phyloP scores from a whole-genome alignment of 345 rosid genomes.

The Ricinus communis region DNA sequence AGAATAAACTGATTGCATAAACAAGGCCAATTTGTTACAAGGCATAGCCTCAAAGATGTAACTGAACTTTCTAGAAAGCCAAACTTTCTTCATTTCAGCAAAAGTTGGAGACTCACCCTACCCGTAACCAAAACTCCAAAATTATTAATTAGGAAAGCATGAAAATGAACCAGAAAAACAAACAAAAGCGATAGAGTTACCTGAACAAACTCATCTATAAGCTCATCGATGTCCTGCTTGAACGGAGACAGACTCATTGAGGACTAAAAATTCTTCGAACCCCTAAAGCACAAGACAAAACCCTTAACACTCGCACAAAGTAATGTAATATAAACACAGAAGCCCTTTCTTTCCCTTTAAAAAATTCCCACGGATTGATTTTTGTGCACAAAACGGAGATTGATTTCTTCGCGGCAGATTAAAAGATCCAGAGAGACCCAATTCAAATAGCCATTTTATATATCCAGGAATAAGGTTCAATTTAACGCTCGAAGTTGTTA shows the following conservation, averaged over 20 bases:
- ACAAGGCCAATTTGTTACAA: slow-evolving; percentile 44
- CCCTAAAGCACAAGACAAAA: too few relatives aligned
- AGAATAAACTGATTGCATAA: slow-evolving; percentile 71
- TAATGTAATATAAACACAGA: not conserved
- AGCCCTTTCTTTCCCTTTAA: too few relatives aligned
- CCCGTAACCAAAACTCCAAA: slow-evolving; percentile 7
- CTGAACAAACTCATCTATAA: slow-evolving; percentile 51
- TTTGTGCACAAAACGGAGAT: too few relatives aligned
- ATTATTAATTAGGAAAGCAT: too few relatives aligned
- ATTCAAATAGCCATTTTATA: too few relatives aligned
- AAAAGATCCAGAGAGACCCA: too few relatives aligned
- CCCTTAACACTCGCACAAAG: too few relatives aligned
- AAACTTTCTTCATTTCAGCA: slow-evolving; percentile 61
- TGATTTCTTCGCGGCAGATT: too few relatives aligned
- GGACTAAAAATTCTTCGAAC: not conserved
- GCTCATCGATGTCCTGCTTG: slow-evolving; percentile 63
- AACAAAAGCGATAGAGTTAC: slow-evolving; percentile 16
- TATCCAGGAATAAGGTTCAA: too few relatives aligned
- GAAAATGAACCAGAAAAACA: not conserved
- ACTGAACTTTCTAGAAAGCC: slow-evolving; percentile 60
- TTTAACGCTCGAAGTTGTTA: too few relatives aligned
- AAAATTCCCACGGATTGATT: too few relatives aligned
- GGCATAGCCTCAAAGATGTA: slow-evolving; percentile 59
- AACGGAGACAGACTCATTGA: slow-evolving; percentile 46
- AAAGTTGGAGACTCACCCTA: slow-evolving; percentile 47